These are phyloP conservation scores for Durotheca rogersii DNA, from an alignment of 495 filamentous ascomycete species.

Conservation along the genomic window DNA sequence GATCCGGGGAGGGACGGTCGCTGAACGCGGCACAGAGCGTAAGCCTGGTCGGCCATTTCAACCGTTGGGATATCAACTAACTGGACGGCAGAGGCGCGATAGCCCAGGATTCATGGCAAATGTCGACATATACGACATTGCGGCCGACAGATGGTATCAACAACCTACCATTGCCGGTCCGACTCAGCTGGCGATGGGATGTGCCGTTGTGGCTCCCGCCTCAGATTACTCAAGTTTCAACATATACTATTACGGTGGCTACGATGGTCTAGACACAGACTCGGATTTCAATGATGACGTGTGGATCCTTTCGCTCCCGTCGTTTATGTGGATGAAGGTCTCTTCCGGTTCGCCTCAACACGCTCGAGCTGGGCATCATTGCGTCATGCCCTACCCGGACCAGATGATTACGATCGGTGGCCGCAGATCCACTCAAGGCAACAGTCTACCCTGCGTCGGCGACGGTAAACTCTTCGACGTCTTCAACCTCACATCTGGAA, in stretches of 20 bases:
- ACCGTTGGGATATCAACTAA: conserved; percentile 16
- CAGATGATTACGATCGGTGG: conserved; percentile 75
- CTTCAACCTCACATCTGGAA: conserved; percentile 62
- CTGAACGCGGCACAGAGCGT: conserved; percentile 47
- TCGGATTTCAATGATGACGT: conserved; percentile 60
- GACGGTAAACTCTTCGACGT: conserved; percentile 55
- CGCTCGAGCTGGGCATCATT: conserved; percentile 63
- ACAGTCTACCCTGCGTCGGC: conserved; percentile 46
- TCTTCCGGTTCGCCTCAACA: conserved; percentile 48
- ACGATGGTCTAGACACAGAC: conserved; percentile 48
- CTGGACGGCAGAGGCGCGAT: conserved; percentile 33
- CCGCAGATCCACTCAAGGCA: conserved; percentile 25
- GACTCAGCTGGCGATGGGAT: conserved; percentile 57
- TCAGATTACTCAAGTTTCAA: conserved; percentile 63
- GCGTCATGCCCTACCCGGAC: conserved; percentile 67
- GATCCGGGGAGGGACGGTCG: conserved; percentile 25
- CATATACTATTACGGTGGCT: conserved; percentile 77
- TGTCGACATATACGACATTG: conserved; percentile 70
- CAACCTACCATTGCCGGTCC: conserved; percentile 63
- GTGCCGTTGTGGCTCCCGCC: conserved; percentile 64
- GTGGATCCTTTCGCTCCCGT: conserved; percentile 71
- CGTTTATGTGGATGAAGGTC: conserved; percentile 73
- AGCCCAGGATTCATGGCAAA: conserved; percentile 64
- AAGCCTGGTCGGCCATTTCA: conserved; percentile 11
- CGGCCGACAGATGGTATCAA: conserved; percentile 56